Base-by-base conservation (phyloP, 768 basidiomycete species). In the Hericium alpestre region DNA sequence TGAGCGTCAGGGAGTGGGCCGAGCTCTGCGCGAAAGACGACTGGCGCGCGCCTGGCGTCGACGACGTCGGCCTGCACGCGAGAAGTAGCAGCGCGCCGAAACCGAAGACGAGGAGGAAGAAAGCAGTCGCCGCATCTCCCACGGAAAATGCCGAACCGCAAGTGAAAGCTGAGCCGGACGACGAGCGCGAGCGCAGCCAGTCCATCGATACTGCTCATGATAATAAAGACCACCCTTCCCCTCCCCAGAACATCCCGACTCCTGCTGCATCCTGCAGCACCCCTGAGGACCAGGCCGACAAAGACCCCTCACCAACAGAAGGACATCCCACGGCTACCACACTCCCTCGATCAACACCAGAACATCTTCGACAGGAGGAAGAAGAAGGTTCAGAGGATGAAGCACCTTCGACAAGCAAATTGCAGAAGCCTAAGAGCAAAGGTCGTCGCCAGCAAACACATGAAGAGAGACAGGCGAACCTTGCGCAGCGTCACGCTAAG, bases 1-100 rank as follows among this genome's bases (percentile, higher is more conserved):
- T 90, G 82, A 92, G 87, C 65, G 82, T 90, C 20, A 83, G 88
- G 55, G 91, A 94, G 69, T 94, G 91, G 91, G 80, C 79, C 0
- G 90, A 93, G 65, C 70, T 90, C 4, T 88, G 87, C 61, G 69
- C 68, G 25, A 83, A 80, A 59, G 84, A 86, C 12, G 87, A 90
- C 15, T 82, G 81, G 56, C 79, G 84, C 32, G 80, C 88, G 0
- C 91, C 88, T 10, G 80, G 85, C n/a, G 71, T 84, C 22, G 77
- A 81, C 41, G 86, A 89, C 58, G 74, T 88, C 46, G 84, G 83
- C 13, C 66, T 81, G 40, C 64, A 65, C 48, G 27, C 27, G 27
- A 32, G 27, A 9, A 32, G 27, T 32, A 9, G 27, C 8, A 9
- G 79, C 74, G 69, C 72, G 20, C 66, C 69, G 63, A 58, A 71